These are phyloP conservation scores for Prunus campanulata DNA, from an alignment of 306 rosid genomes.

Conservation along the genomic window DNA sequence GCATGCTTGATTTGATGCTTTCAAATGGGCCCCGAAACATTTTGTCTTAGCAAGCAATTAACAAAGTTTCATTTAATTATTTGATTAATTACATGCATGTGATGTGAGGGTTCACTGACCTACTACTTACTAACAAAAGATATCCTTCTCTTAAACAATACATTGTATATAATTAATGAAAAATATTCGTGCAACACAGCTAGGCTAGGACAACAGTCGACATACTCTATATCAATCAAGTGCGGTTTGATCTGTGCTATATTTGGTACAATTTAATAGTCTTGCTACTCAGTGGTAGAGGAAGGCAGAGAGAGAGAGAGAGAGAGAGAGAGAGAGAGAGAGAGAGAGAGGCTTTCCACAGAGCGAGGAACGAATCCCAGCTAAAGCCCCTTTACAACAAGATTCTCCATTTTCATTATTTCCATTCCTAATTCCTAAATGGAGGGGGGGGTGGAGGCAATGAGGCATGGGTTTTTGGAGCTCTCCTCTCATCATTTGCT, in stretches of 20 bases:
- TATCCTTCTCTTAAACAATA: background rate
- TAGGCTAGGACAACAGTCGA: conserved; percentile 23
- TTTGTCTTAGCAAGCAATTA: no score
- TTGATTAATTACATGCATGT: conserved; percentile 10
- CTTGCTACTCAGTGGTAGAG: background rate
- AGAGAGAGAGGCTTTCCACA: conserved; percentile 4
- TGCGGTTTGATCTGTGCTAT: conserved; percentile 4
- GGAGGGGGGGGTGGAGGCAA: conserved; percentile 11
- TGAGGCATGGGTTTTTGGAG: background rate
- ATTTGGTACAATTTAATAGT: background rate
- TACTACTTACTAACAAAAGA: background rate
- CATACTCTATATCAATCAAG: background rate
- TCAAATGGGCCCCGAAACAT: background rate
- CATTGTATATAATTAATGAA: background rate
- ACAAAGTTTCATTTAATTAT: no score
- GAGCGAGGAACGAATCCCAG: conserved; percentile 26
- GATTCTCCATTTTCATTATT: background rate
- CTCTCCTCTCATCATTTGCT: conserved; percentile 13
- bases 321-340: background rate
- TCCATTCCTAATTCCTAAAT: background rate
- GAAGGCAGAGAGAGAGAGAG: background rate
- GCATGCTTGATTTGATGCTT: background rate
- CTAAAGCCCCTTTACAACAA: background rate
- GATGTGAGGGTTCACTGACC: conserved; percentile 10
- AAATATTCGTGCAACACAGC: conserved; percentile 17